Evolutionary conservation across 1,284 basidiomycete species (phyloP).

Genomic region (Veloboletus limbatus): DNA sequence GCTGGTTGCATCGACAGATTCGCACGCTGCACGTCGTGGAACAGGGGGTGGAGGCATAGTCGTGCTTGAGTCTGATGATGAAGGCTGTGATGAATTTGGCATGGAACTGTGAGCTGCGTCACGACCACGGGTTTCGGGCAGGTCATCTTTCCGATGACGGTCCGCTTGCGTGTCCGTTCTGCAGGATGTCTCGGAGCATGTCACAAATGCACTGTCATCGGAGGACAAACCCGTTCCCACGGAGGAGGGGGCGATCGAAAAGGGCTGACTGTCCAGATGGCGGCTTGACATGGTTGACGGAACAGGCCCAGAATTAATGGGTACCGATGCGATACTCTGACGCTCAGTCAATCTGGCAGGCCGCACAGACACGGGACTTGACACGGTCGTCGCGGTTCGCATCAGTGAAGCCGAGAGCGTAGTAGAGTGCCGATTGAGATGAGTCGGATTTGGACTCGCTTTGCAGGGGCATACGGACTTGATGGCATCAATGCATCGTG

Average conservation of each 20-base stretch:
- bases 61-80: slow-evolving; percentile 22
- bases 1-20: slow-evolving; percentile 1
- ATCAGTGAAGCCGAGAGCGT: slow-evolving; percentile 16
- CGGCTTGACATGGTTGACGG: neutral
- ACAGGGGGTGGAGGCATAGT: slow-evolving; percentile 31
- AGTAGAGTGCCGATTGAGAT: slow-evolving; percentile 20
- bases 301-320: neutral
- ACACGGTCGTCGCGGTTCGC: slow-evolving; percentile 18
- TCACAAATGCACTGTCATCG: slow-evolving; percentile 30
- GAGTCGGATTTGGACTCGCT: slow-evolving; percentile 37
- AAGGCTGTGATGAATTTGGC: slow-evolving; percentile 34
- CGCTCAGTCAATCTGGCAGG: neutral
- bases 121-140: slow-evolving; percentile 2
- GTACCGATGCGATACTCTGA: slow-evolving; percentile 7
- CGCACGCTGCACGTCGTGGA: slow-evolving; percentile 9
- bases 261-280: neutral
- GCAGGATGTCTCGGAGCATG: slow-evolving; percentile 29
- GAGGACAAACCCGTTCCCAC: slow-evolving; percentile 19
- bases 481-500: slow-evolving; percentile 59
- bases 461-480: slow-evolving; percentile 71
- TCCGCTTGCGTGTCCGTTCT: slow-evolving; percentile 3
- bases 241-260: slow-evolving; percentile 12
- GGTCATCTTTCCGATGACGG: slow-evolving; percentile 1
- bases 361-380: neutral
- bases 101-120: slow-evolving; percentile 22